Percentiles rank a stretch among this genome's conserved stretches.
Conservation (phyloP, 1,284 basidiomycete genomes). For the Leucoagaricus sp. region DNA sequence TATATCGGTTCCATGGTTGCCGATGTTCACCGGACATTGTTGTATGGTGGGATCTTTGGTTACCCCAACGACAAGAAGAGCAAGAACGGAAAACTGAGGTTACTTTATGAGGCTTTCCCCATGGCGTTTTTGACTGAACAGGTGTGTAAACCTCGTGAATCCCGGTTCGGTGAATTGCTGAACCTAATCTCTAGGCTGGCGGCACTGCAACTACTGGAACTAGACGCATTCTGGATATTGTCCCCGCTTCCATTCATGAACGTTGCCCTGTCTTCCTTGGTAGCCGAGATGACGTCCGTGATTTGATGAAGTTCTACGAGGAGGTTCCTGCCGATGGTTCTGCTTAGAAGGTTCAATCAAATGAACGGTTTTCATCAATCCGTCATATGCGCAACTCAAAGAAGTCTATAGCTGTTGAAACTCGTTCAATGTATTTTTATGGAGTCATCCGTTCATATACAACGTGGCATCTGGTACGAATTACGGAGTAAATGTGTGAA, state of each 20-base stretch:
- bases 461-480: no score
- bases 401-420: no score
- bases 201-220: slow-evolving; percentile 95
- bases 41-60: slow-evolving; percentile 99
- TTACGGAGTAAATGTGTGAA: no score
- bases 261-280: slow-evolving; percentile 95
- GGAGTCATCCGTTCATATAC: neutral
- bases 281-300: slow-evolving; percentile 91
- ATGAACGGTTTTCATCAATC: neutral
- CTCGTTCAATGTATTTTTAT: neutral
- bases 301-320: slow-evolving; percentile 84
- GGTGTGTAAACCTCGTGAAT: slow-evolving; percentile 42
- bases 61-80: slow-evolving; percentile 99
- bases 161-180: neutral
- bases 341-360: slow-evolving; percentile 1
- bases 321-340: slow-evolving; percentile 29
- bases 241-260: slow-evolving; percentile 90
- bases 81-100: slow-evolving; percentile 92
- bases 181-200: slow-evolving; percentile 66
- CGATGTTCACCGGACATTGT: slow-evolving; percentile 93
- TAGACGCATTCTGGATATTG: slow-evolving; percentile 89
- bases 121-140: slow-evolving; percentile 98
- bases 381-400: no score
- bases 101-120: slow-evolving; percentile 99
- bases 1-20: slow-evolving; percentile 99